Base-by-base conservation (phyloP, 169 alveolate genomes). In the Blepharisma undulans region DNA sequence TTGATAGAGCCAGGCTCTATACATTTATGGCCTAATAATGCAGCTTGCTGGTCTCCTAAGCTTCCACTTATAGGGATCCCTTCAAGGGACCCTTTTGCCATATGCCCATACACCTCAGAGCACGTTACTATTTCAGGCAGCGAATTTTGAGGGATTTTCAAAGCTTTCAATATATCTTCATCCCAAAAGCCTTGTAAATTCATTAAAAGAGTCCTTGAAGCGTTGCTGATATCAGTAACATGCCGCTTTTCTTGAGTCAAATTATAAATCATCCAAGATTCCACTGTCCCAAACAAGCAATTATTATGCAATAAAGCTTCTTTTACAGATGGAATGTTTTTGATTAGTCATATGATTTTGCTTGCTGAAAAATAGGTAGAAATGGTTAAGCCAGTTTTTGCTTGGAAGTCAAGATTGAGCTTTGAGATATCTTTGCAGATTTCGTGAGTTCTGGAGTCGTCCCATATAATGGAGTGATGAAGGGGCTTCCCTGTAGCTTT, bases 391-490 rank as follows among this genome's bases (percentile, higher is more conserved):
- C 99, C 99, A 22, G 98, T 97, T 82, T 92, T 96, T 76, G 95
- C 92, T 91, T 94, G 90, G 27, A 94, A 93, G 33, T 96, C 87
- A 18, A 98, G 94, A 77, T 95, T 90, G 27, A 92, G 90, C 48
- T 90, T 66, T 19, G 92, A 78, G 59, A 94, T 88, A 30, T 94
- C 92, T 25, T 95, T 34, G 33, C 97, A 98, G 27, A 94, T 91
- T 5, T 92, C 97, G 71, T 92, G 89, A 0, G 98, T 98, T 59
- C 99, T 93, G 6, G 97, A 92, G 92, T 98, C 99, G 71, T 97
- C 93, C 99, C 99, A 98, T 2, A 98, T 99, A 34, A 98, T 97
- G n/a, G 99, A 99, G 89, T 98, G 96, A 76, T 96, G 94, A 61
- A 98, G 89, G 18, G 99, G 98, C 82, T 96, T 92, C 7, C 99